Conservation (phyloP, 345 rosid genomes). For the Linum tenue region DNA sequence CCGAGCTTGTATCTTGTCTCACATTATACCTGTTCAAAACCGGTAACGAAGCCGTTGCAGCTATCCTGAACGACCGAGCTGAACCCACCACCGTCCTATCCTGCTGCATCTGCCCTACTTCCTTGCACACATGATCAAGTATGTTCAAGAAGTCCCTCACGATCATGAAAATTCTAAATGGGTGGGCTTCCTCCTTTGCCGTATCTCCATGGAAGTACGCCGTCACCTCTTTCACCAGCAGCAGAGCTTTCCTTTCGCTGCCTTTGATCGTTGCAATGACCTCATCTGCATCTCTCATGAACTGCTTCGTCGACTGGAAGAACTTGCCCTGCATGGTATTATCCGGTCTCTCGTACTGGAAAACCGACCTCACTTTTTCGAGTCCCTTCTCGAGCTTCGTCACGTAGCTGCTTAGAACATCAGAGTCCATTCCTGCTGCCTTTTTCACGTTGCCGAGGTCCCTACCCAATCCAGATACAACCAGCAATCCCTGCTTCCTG, state of each 20-base stretch:
- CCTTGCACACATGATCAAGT: slow-evolving; percentile 90
- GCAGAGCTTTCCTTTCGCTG: slow-evolving; percentile 63
- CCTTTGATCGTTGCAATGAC: slow-evolving; percentile 57
- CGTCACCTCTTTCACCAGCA: slow-evolving; percentile 84
- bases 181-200: slow-evolving; percentile 91
- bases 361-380: slow-evolving; percentile 55
- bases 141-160: slow-evolving; percentile 75
- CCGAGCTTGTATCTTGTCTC: slow-evolving; percentile 66
- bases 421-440: slow-evolving; percentile 95
- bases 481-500: slow-evolving; percentile 79
- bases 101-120: slow-evolving; percentile 65
- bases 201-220: slow-evolving; percentile 83
- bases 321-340: slow-evolving; percentile 43
- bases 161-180: slow-evolving; percentile 75
- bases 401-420: slow-evolving; percentile 77
- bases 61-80: slow-evolving; percentile 79
- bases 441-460: slow-evolving; percentile 81
- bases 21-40: slow-evolving; percentile 63
- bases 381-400: slow-evolving; percentile 80
- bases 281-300: slow-evolving; percentile 73
- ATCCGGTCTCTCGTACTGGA: slow-evolving; percentile 59
- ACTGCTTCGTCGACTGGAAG: slow-evolving; percentile 57
- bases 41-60: slow-evolving; percentile 65
- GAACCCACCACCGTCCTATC: slow-evolving; percentile 67
- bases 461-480: slow-evolving; percentile 79